A percentile compares a stretch with the other conserved stretches of the same genome.
These are phyloP conservation scores for Sicyos baderoa DNA, from an alignment of 306 rosid genomes.

Conservation along the genomic window DNA sequence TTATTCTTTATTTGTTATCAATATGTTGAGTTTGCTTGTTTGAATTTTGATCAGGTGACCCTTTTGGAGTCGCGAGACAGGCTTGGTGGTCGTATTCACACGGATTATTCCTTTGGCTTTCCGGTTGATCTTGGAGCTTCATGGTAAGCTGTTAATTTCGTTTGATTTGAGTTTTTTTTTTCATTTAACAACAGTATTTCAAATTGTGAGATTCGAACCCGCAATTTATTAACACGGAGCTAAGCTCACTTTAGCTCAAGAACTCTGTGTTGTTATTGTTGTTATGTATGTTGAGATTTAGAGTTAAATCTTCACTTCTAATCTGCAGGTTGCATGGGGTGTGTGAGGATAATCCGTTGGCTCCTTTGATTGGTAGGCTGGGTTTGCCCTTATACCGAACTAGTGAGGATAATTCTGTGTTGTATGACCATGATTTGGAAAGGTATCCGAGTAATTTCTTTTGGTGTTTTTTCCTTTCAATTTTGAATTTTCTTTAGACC, in stretches of 20 bases:
- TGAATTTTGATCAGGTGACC: constrained; percentile 37
- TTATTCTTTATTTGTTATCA: neutral
- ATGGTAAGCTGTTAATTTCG: constrained; percentile 37
- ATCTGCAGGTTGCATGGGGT: constrained; percentile 76
- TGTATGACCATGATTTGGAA: constrained; percentile 89
- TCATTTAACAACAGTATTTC: too few relatives aligned
- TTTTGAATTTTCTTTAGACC: neutral
- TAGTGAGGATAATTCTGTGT: constrained; percentile 74
- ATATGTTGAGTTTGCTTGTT: neutral
- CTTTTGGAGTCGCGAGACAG: constrained; percentile 71
- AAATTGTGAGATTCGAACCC: too few relatives aligned
- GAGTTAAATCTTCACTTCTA: neutral
- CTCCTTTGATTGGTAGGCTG: constrained; percentile 65
- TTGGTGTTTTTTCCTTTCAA: neutral
- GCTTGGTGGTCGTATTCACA: constrained; percentile 81
- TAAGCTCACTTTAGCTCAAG: too few relatives aligned
- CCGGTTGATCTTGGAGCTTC: constrained; percentile 94
- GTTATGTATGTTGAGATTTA: constrained; percentile 11
- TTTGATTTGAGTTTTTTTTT: too few relatives aligned
- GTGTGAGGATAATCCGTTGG: constrained; percentile 83
- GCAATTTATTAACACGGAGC: too few relatives aligned
- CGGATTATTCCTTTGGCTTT: constrained; percentile 70
- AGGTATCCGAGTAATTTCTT: constrained; percentile 36
- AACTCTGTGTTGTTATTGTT: neutral
- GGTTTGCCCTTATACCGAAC: constrained; percentile 75